Conservation (phyloP, 192 early-diverging fungal species). For the Coemansia sp. region DNA sequence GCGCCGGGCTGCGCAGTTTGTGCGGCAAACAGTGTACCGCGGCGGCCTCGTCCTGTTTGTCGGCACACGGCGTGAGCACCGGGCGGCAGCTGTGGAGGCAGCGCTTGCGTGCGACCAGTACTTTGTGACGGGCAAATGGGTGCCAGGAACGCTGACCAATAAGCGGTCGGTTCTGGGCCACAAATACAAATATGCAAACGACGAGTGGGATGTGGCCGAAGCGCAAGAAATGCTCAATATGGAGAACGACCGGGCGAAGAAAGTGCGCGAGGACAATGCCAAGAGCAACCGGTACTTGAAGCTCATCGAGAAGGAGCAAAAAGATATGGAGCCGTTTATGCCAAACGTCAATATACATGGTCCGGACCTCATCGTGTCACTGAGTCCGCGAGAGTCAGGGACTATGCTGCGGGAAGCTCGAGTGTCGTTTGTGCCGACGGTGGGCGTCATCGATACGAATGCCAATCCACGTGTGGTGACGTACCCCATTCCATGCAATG, state of each 20-base stretch:
- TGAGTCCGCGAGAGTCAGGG: conserved; percentile 80
- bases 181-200: conserved; percentile 13
- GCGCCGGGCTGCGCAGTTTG: conserved; percentile 75
- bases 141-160: conserved; percentile 89
- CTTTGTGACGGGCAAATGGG: conserved; percentile 79
- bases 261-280: background rate
- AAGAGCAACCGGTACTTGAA: conserved; percentile 14
- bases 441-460: conserved; percentile 91
- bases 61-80: conserved; percentile 69
- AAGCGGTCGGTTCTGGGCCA: conserved; percentile 34
- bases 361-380: conserved; percentile 80
- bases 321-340: conserved; percentile 1
- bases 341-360: conserved; percentile 43
- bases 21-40: conserved; percentile 64
- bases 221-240: conserved; percentile 15
- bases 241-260: background rate
- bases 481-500: conserved; percentile 94
- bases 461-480: conserved; percentile 80
- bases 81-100: conserved; percentile 72
- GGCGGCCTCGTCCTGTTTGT: conserved; percentile 87
- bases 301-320: conserved; percentile 27
- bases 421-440: conserved; percentile 76
- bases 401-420: conserved; percentile 81
- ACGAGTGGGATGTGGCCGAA: conserved; percentile 40
- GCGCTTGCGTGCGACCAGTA: conserved; percentile 74